A percentile compares a stretch with the other conserved stretches of the same genome.
Conservation (phyloP, 208 protist genomes). For the Jaenimonas drosophilae region DNA sequence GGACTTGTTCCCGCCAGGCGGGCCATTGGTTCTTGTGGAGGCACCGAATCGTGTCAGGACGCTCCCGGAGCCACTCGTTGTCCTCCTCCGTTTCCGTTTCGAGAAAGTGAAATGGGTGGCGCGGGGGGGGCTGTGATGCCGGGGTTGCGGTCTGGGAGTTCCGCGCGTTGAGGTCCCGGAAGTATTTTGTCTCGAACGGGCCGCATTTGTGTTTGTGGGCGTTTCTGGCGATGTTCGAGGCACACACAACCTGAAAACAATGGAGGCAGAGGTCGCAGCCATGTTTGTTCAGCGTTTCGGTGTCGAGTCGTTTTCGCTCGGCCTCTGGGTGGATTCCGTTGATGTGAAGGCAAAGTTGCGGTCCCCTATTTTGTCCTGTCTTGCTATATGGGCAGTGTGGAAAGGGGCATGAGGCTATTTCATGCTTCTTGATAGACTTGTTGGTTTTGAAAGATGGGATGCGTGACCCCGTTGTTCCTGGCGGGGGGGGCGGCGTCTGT, state of each 20-base stretch:
- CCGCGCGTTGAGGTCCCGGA: neutral
- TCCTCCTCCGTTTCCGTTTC: neutral
- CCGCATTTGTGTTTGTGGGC: no score
- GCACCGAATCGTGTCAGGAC: neutral
- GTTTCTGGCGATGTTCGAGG: neutral
- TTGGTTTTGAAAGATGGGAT: no score
- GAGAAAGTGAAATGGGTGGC: neutral
- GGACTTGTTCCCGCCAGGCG: neutral
- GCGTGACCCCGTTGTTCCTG: no score
- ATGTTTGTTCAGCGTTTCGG: neutral
- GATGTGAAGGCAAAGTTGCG: neutral
- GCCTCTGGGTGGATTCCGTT: neutral
- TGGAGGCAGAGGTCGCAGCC: neutral
- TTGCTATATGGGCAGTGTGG: neutral
- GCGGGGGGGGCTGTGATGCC: neutral
- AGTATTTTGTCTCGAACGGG: neutral
- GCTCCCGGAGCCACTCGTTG: neutral
- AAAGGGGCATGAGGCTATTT: neutral
- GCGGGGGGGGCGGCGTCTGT: no score
- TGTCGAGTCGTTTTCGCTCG: neutral
- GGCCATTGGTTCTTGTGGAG: neutral
- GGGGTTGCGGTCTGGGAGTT: neutral
- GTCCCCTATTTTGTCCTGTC: neutral
- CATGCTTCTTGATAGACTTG: no score
- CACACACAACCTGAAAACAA: neutral